phyloP scores from a whole-genome alignment of 257 asterid species.

The Scutellaria galericulata region DNA sequence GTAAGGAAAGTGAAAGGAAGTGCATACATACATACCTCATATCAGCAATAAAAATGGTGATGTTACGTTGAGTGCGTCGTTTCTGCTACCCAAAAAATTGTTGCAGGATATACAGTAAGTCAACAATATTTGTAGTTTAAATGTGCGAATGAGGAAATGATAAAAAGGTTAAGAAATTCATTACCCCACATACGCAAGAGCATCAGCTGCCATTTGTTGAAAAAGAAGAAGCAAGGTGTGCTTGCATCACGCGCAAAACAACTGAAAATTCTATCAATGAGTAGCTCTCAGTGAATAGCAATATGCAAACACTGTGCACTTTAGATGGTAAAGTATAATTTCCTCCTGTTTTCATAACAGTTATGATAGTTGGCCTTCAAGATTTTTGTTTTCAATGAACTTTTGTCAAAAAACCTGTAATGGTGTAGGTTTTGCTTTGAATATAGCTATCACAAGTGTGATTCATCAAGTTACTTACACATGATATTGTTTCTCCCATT shows the following conservation, averaged over 20 bases:
- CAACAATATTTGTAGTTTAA: constrained; percentile 19
- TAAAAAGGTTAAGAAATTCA: background rate
- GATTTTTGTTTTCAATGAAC: background rate
- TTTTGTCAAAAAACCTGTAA: background rate
- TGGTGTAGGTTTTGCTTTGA: background rate
- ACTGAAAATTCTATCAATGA: background rate
- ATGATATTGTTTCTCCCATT: no score
- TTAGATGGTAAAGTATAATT: background rate
- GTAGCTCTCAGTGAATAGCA: background rate
- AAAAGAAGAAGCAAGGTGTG: background rate
- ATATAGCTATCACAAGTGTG: background rate
- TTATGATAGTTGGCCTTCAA: background rate
- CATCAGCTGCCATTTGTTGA: background rate
- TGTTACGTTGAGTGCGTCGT: constrained; percentile 56
- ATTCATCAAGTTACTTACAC: no score
- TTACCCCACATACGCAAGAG: background rate
- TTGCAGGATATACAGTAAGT: constrained; percentile 30
- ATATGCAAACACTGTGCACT: background rate
- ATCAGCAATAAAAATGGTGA: constrained; percentile 63
- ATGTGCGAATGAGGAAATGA: constrained; percentile 3
- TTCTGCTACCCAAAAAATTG: constrained; percentile 44
- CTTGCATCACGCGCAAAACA: background rate
- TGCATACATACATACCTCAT: constrained; percentile 58
- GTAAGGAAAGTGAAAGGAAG: constrained; percentile 23
- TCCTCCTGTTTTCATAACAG: background rate